Percentiles rank a stretch among this genome's conserved stretches.
phyloP scores from a whole-genome alignment of 2,329 filamentous ascomycete species.

The Stenocarpella maydis region DNA sequence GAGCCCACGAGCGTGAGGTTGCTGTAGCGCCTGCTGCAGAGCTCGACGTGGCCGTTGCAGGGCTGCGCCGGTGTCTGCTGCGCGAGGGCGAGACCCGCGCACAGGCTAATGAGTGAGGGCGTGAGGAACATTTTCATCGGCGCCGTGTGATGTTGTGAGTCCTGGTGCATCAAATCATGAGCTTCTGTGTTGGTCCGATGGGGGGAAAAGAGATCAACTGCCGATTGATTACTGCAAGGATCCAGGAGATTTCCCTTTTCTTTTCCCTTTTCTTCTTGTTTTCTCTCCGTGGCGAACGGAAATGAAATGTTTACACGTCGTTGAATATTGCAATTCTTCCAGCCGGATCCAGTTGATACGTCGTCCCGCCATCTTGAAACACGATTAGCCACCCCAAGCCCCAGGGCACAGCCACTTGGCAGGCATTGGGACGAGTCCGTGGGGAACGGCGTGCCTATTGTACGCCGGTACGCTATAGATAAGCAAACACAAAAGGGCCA shows the following conservation, averaged over 20 bases:
- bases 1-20: constrained; percentile 68
- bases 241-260: not conserved
- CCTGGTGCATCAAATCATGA: not conserved
- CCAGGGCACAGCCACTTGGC: not conserved
- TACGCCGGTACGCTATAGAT: too few species aligned
- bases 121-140: not conserved
- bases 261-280: not conserved
- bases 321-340: not conserved
- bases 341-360: not conserved
- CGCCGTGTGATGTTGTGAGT: not conserved
- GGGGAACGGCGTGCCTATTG: not conserved
- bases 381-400: not conserved
- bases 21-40: constrained; percentile 66
- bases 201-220: not conserved
- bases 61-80: constrained; percentile 34
- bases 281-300: not conserved
- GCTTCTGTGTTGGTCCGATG: not conserved
- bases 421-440: not conserved
- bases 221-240: not conserved
- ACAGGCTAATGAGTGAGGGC: not conserved
- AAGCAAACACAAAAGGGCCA: too few species aligned
- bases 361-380: constrained; percentile 24
- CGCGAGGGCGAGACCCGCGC: not conserved
- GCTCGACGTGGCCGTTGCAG: constrained; percentile 66
- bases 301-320: constrained; percentile 2